Conservation (phyloP, 1,139 yeast genomes). For the Yamadazyma mexicana region DNA sequence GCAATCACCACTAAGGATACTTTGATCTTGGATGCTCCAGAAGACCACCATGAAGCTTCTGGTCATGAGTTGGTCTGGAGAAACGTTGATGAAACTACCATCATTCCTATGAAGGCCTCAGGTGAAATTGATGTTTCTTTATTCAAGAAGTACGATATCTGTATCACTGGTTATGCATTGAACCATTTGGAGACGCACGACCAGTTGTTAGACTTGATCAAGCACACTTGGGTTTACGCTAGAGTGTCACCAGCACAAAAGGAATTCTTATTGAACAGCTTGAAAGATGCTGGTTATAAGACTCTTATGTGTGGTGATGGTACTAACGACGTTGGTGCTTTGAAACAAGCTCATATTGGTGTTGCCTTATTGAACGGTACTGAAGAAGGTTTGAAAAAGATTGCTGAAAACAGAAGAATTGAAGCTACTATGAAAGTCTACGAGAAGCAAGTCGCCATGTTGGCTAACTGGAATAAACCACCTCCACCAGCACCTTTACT, state of each 20-base stretch:
- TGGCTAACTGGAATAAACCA: constrained; percentile 80
- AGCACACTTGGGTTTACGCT: constrained; percentile 95
- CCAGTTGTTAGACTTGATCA: constrained; percentile 70
- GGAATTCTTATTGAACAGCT: constrained; percentile 80
- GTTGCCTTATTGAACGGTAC: constrained; percentile 96
- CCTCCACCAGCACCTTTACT: constrained; percentile 82
- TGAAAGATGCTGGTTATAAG: constrained; percentile 86
- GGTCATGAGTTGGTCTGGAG: constrained; percentile 75
- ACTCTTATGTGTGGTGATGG: constrained; percentile 99
- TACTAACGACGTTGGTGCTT: constrained; percentile 98
- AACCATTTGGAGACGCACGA: constrained; percentile 60
- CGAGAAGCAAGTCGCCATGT: constrained; percentile 77
- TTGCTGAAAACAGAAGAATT: constrained; percentile 75
- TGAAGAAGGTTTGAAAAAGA: constrained; percentile 87
- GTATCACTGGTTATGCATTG: constrained; percentile 93
- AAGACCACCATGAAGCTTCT: constrained; percentile 54
- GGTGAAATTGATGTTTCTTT: constrained; percentile 59
- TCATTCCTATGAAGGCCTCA: constrained; percentile 66
- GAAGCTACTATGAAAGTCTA: constrained; percentile 69
- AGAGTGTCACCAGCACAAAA: constrained; percentile 97
- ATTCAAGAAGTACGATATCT: constrained; percentile 74
- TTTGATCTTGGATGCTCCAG: constrained; percentile 84
- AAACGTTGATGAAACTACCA: constrained; percentile 72
- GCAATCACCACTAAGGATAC: constrained; percentile 79
- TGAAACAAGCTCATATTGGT: constrained; percentile 97